These are phyloP conservation scores for Colletotrichum sp. DNA, from an alignment of 2,329 filamentous ascomycete species.

Conservation along the genomic window DNA sequence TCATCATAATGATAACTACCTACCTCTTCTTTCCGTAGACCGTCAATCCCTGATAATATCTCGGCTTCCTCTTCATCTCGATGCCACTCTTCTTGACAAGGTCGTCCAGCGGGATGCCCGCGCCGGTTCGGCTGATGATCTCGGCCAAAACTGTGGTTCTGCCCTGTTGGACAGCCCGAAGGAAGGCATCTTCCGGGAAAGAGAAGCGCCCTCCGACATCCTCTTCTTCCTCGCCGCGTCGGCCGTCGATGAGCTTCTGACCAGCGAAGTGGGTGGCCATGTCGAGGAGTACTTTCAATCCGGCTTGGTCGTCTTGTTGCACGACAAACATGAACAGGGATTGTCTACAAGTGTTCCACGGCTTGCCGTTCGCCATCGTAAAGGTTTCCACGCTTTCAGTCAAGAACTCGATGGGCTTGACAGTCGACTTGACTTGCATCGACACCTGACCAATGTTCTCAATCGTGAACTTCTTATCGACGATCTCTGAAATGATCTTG, in stretches of 20 bases:
- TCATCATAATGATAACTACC: background rate
- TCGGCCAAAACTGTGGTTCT: conserved; percentile 64
- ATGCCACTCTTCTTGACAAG: conserved; percentile 71
- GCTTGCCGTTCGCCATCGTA: conserved; percentile 32
- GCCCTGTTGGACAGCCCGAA: conserved; percentile 48
- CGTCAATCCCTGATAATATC: conserved; percentile 78
- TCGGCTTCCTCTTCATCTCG: conserved; percentile 67
- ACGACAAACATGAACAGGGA: conserved; percentile 53
- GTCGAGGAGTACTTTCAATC: conserved; percentile 64
- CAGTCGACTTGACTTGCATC: conserved; percentile 69
- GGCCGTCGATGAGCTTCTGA: conserved; percentile 32
- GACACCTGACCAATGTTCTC: conserved; percentile 76
- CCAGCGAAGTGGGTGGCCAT: conserved; percentile 50
- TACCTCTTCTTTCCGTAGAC: conserved; percentile 75
- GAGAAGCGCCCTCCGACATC: conserved; percentile 36
- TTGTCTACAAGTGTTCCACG: conserved; percentile 21
- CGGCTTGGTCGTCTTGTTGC: conserved; percentile 53
- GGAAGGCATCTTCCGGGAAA: conserved; percentile 48
- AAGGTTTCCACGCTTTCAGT: conserved; percentile 40
- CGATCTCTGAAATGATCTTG: conserved; percentile 56
- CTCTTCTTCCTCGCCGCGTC: conserved; percentile 36
- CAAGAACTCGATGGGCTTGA: conserved; percentile 61
- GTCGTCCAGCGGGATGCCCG: conserved; percentile 71
- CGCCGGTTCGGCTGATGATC: conserved; percentile 70
- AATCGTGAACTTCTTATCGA: conserved; percentile 75